phyloP scores from a whole-genome alignment of 148 eudicot species.

The Camellia lanceoleosa region DNA sequence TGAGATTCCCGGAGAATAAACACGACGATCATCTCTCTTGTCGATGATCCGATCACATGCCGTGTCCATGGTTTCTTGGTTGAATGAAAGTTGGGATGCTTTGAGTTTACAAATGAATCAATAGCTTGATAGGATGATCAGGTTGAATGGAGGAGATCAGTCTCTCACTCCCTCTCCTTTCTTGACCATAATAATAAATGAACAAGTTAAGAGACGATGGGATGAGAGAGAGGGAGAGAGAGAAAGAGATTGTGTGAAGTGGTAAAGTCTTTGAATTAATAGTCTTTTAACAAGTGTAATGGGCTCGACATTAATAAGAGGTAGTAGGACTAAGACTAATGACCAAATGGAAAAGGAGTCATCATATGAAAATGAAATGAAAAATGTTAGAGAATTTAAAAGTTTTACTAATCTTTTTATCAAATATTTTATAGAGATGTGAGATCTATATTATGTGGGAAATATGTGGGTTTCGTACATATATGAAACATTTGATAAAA shows the following conservation, averaged over 20 bases:
- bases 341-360: slow-evolving; percentile 24
- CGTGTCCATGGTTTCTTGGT: slow-evolving; percentile 8
- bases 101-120: not conserved
- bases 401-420: too few species aligned
- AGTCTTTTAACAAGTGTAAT: slow-evolving; percentile 6
- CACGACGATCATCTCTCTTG: slow-evolving; percentile 2
- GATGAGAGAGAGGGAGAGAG: slow-evolving; percentile 8
- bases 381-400: not conserved
- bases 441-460: too few species aligned
- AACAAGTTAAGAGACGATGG: not conserved
- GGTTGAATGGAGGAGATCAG: not conserved
- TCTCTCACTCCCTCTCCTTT: slow-evolving; percentile 10
- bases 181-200: slow-evolving; percentile 1
- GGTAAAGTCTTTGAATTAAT: slow-evolving; percentile 19
- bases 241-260: not conserved
- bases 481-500: too few species aligned
- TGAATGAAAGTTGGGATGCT: not conserved
- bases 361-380: slow-evolving; percentile 1
- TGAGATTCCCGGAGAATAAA: not conserved
- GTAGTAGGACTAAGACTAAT: slow-evolving; percentile 22
- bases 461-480: too few species aligned
- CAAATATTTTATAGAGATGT: too few species aligned
- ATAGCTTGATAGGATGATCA: not conserved
- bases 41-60: not conserved
- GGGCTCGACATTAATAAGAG: slow-evolving; percentile 29